Evolutionary conservation across 306 rosid genomes (phyloP).

Genomic region (Hippophae tibetana): DNA sequence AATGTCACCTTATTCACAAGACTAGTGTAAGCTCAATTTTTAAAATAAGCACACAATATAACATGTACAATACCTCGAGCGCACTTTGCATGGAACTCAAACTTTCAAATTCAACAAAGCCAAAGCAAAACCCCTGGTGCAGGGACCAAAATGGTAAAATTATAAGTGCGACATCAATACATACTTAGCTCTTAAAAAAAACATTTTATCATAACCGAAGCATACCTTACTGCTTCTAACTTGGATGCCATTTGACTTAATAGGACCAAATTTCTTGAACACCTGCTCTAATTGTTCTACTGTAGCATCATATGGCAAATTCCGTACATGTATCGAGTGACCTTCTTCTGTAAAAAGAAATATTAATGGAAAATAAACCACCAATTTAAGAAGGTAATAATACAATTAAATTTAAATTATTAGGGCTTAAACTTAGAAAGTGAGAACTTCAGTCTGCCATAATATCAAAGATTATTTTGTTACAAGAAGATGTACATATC

Average conservation of each 20-base stretch:
- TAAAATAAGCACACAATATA: constrained; percentile 6
- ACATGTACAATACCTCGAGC: constrained; percentile 57
- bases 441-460: too few species aligned
- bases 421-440: too few species aligned
- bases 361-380: not conserved
- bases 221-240: constrained; percentile 82
- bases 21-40: too few species aligned
- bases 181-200: constrained; percentile 10
- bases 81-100: constrained; percentile 67
- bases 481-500: too few species aligned
- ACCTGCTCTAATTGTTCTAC: constrained; percentile 77
- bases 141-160: constrained; percentile 26
- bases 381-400: not conserved
- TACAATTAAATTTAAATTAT: too few species aligned
- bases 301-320: constrained; percentile 83
- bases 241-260: constrained; percentile 89
- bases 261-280: constrained; percentile 84
- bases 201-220: not conserved
- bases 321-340: constrained; percentile 81
- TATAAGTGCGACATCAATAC: constrained; percentile 22
- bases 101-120: constrained; percentile 89
- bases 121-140: constrained; percentile 94
- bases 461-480: too few species aligned
- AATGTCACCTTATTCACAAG: too few species aligned
- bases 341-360: constrained; percentile 57